These are phyloP conservation scores for Yamadazyma conglobata DNA, from an alignment of 1,139 yeast species.

Conservation along the genomic window DNA sequence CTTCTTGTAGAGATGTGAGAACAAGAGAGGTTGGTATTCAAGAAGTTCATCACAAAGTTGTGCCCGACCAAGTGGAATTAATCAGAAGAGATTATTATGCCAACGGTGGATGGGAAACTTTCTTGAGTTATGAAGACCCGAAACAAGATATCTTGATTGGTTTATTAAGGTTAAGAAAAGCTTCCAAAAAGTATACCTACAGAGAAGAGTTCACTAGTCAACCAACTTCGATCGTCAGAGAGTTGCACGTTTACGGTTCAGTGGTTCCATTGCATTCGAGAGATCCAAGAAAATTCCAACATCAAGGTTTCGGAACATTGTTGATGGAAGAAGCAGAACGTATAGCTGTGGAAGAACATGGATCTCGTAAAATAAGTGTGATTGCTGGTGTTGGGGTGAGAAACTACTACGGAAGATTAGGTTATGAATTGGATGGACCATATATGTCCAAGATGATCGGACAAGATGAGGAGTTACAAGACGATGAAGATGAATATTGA, in stretches of 20 bases:
- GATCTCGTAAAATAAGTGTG: slow-evolving; percentile 85
- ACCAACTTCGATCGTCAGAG: slow-evolving; percentile 91
- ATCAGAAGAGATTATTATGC: slow-evolving; percentile 96
- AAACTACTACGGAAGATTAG: slow-evolving; percentile 88
- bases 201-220: slow-evolving; percentile 83
- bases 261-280: slow-evolving; percentile 97
- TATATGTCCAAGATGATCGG: slow-evolving; percentile 71
- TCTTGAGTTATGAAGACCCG: slow-evolving; percentile 94
- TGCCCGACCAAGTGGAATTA: slow-evolving; percentile 95
- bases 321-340: slow-evolving; percentile 98
- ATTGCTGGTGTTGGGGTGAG: slow-evolving; percentile 98
- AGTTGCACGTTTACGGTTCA: slow-evolving; percentile 94
- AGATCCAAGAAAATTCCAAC: slow-evolving; percentile 97
- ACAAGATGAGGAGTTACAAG: slow-evolving; percentile 9
- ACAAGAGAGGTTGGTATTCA: slow-evolving; percentile 98
- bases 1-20: slow-evolving; percentile 94
- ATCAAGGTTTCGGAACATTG: slow-evolving; percentile 97
- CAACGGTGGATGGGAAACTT: slow-evolving; percentile 99
- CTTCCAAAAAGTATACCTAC: slow-evolving; percentile 84
- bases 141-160: slow-evolving; percentile 95
- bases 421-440: slow-evolving; percentile 92
- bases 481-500: slow-evolving; percentile 11
- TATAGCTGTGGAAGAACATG: slow-evolving; percentile 93
- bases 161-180: slow-evolving; percentile 78
- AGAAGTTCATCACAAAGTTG: slow-evolving; percentile 95